Evolutionary conservation across 2,329 filamentous ascomycete genomes (phyloP).

Genomic region (Rugonectria rugulosa): DNA sequence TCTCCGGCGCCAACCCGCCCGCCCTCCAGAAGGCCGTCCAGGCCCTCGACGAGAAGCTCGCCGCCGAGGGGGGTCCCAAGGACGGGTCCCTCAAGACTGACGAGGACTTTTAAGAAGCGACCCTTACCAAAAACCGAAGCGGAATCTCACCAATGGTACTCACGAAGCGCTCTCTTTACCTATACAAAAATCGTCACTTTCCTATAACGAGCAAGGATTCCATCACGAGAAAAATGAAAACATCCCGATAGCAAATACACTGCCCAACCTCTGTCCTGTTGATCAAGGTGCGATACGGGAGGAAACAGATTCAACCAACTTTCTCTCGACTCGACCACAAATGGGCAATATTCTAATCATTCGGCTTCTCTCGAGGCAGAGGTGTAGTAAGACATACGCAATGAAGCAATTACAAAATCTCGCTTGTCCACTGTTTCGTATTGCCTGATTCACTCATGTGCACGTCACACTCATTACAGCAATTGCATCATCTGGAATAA

Average conservation of each 20-base stretch:
- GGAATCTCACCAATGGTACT: no score
- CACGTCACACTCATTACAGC: neutral
- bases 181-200: no score
- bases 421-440: no score
- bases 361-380: no score
- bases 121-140: neutral
- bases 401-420: no score
- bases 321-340: no score
- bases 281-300: no score
- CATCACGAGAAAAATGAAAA: neutral
- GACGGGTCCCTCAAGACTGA: slow-evolving; percentile 19
- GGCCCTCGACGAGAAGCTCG: slow-evolving; percentile 35
- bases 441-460: neutral
- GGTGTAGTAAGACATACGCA: no score
- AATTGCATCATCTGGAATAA: neutral
- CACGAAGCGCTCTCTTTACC: no score
- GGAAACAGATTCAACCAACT: no score
- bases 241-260: neutral
- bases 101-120: slow-evolving; percentile 22
- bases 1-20: slow-evolving; percentile 49
- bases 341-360: no score
- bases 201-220: no score
- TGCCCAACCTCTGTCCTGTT: slow-evolving; percentile 1
- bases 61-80: slow-evolving; percentile 23
- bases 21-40: slow-evolving; percentile 43